Evolutionary conservation across 108 stramenopile genomes (phyloP), one percentile per base, ranked within the genome.

Genomic region (Nitzschia palea): DNA sequence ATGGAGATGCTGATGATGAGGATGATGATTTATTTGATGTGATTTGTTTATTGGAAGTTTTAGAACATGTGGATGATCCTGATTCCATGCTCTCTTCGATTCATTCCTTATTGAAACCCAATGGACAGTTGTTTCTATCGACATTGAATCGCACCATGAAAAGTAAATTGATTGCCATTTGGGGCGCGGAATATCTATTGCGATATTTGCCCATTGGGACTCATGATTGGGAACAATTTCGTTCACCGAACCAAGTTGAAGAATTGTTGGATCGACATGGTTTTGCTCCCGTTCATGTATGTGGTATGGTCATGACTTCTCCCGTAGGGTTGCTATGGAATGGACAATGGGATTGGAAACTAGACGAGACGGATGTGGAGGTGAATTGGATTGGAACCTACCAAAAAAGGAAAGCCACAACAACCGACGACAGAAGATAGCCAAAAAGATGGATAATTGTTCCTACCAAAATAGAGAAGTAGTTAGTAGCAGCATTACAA

Each of bases 121-220:
- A 76, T 34, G 97, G 97, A 15, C 73, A 79, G 50, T 68, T 98
- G n/a, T 84, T 96, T 63, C 54, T 98, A 12, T 96, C 95, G 30
- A 96, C 97, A 0, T 71, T 98, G 42, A 97, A 97, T 85, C 86
- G 88, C n/a, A 96, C 95, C 3, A 23, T 59, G 3, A 93, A 92
- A 62, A 85, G 88, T n/a, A 86, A 93, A 58, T 61, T 78, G 28
- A 37, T 95, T 35, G 89, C 91, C 23, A 94, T 98, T 45, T 57
- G 94, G 43, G 95, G 92, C n/a, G 97, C 96, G 4, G 97, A 98
- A 72, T 90, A 91, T 48, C 60, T 97, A 26, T 79, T 86, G 52
- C 71, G 91, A n/a, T 88, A 95, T 61, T 67, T 98, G 29, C 95
- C 95, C 3, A 44, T 81, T 4, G 95, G 95, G 20, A 97, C 97